A percentile compares a stretch with the other conserved stretches of the same genome.
These are phyloP conservation scores for Wickerhamiella domercqiae DNA, from an alignment of 805 yeast species.

Conservation along the genomic window DNA sequence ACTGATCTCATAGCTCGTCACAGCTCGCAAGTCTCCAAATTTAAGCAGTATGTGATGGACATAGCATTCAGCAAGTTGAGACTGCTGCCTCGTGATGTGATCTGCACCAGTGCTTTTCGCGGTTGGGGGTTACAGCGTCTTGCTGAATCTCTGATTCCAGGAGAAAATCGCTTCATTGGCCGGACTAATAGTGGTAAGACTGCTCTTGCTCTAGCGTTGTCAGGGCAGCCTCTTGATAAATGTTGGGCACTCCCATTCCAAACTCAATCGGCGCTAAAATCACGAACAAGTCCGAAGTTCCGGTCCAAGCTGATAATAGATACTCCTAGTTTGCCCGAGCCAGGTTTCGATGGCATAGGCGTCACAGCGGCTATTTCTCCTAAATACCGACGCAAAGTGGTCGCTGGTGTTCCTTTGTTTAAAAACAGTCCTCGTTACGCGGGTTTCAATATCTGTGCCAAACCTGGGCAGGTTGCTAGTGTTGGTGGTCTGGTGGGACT, in stretches of 20 bases:
- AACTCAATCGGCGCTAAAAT: conserved; percentile 40
- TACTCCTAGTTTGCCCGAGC: conserved; percentile 24
- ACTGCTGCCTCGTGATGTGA: conserved; percentile 29
- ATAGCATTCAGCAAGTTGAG: conserved; percentile 24
- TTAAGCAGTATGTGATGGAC: conserved; percentile 21
- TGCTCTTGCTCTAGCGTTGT: conserved; percentile 52
- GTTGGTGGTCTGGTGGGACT: conserved; percentile 24
- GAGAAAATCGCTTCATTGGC: conserved; percentile 42
- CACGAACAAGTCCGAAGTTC: conserved; percentile 22
- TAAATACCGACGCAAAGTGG: conserved; percentile 13
- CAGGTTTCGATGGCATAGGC: conserved; percentile 12
- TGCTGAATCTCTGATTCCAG: conserved; percentile 23
- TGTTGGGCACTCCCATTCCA: conserved; percentile 49
- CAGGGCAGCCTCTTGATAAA: conserved; percentile 30
- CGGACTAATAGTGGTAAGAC: conserved; percentile 86
- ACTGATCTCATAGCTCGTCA: conserved; percentile 30
- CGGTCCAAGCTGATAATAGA: conserved; percentile 15
- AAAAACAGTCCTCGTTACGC: conserved; percentile 15
- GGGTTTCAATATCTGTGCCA: conserved; percentile 16
- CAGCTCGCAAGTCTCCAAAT: conserved; percentile 13
- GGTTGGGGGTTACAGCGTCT: conserved; percentile 38
- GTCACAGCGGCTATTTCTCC: conserved; percentile 12
- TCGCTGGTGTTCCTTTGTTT: conserved; percentile 16
- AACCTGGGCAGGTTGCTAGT: conserved; percentile 22
- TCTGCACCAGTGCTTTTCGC: conserved; percentile 34